Evolutionary conservation across 371 early-diverging fungal species (phyloP), one percentile per base, ranked within the genome.

Genomic region (Cladochytrium tenue): DNA sequence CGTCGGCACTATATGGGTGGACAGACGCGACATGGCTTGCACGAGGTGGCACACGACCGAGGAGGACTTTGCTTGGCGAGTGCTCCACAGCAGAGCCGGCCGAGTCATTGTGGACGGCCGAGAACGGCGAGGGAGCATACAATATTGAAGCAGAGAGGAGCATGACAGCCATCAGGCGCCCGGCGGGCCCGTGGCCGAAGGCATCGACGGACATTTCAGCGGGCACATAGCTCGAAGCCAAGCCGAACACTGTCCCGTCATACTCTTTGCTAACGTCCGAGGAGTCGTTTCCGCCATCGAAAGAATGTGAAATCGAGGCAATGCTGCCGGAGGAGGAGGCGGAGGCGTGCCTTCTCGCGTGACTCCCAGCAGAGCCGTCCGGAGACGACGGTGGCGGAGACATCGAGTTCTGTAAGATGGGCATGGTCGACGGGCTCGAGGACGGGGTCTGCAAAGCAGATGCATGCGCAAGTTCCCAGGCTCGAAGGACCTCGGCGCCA

Each of bases 91-190:
- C n/a, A n/a, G n/a, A n/a, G n/a, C 50, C 33, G 60, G 67, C 52
- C 53, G 28, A 4, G 60, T 23, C 43, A 13, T 20, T 32, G 5
- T 59, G 23, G 25, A 26, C 7, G 53, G 50, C 35, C 20, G 23
- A 26, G 52, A 74, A 74, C 51, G 77, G 74, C n/a, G 32, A 33
- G 7, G 77, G 77, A 2, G 68, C 66, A 55, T 72, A 77, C 17
- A 77, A 64, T 13, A 72, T 65, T 26, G 68, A 67, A 1, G 71
- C 74, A 43, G 66, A 60, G 72, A 77, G 68, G 28, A 69, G 64
- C 72, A 74, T 69, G 26, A 72, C 32, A 1, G 68, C 71, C 69
- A 77, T 17, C 28, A 15, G 0, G 10, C 31, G 13, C 25, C 31
- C 15, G 53, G n/a, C 4, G 34, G n/a, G 1, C 26, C 33, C 57